phyloP scores from a whole-genome alignment of 148 eudicot genomes.

The Linanthus parryae region DNA sequence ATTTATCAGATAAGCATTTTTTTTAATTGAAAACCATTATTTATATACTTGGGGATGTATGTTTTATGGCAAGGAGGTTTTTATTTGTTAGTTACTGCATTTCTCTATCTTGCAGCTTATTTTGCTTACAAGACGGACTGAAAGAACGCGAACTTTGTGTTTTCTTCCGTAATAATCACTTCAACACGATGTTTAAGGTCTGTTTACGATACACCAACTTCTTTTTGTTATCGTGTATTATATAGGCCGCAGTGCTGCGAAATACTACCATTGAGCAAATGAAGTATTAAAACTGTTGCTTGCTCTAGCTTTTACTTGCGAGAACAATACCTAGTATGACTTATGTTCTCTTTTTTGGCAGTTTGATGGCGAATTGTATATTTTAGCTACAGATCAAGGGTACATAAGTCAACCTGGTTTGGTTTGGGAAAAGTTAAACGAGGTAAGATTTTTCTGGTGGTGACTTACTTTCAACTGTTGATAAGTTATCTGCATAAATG shows the following conservation, averaged over 20 bases:
- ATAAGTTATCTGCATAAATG: no score
- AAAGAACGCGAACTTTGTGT: slow-evolving; percentile 90
- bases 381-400: slow-evolving; percentile 90
- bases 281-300: not conserved
- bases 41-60: not conserved
- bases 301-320: not conserved
- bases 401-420: slow-evolving; percentile 88
- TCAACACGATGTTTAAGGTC: slow-evolving; percentile 97
- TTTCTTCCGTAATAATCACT: slow-evolving; percentile 97
- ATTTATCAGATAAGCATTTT: not conserved
- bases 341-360: slow-evolving; percentile 27
- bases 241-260: no score
- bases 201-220: not conserved
- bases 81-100: slow-evolving; percentile 4
- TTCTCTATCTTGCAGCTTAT: slow-evolving; percentile 46
- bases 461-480: no score
- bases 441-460: slow-evolving; percentile 46
- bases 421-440: slow-evolving; percentile 95
- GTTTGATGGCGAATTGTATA: slow-evolving; percentile 74
- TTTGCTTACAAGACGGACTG: slow-evolving; percentile 70
- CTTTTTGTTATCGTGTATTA: not conserved
- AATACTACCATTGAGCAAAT: not conserved
- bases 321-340: slow-evolving; percentile 2
- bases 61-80: not conserved
- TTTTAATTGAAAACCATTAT: not conserved